These are phyloP conservation scores for Pistacia vera DNA, from an alignment of 345 rosid genomes.

Conservation along the genomic window DNA sequence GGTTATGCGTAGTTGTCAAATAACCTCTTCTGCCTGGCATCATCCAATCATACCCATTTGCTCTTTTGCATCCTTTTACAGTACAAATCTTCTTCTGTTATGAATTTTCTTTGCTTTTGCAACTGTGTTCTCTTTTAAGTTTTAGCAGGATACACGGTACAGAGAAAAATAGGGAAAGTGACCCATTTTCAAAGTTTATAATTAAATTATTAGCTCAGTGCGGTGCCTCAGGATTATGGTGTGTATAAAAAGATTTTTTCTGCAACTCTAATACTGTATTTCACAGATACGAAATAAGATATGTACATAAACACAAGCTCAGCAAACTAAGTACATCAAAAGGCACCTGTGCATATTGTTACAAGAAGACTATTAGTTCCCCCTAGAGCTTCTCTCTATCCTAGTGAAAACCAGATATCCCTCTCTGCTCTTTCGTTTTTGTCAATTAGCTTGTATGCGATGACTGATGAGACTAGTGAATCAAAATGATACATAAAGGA, in stretches of 20 bases:
- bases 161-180: background rate
- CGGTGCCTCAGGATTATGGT: background rate
- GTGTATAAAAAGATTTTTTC: conserved; percentile 8
- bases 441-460: conserved; percentile 13
- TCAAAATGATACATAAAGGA: conserved; percentile 15
- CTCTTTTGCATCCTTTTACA: background rate
- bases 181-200: conserved; percentile 15
- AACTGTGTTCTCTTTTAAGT: no score
- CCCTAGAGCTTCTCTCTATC: conserved; percentile 3
- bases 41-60: background rate
- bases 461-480: conserved; percentile 3
- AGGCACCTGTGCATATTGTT: conserved; percentile 21
- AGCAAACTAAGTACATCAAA: conserved; percentile 21
- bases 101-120: no score
- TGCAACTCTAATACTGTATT: conserved; percentile 23
- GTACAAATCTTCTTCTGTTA: background rate
- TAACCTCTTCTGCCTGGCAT: conserved; percentile 6
- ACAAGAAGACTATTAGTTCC: conserved; percentile 26
- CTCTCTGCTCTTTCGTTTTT: background rate
- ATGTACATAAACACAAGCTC: conserved; percentile 36
- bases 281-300: conserved; percentile 18
- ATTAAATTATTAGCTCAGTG: background rate
- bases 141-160: no score
- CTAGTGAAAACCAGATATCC: background rate
- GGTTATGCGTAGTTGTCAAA: background rate